phyloP scores from a whole-genome alignment of 2,329 filamentous ascomycete genomes.

The Ustulina deusta region DNA sequence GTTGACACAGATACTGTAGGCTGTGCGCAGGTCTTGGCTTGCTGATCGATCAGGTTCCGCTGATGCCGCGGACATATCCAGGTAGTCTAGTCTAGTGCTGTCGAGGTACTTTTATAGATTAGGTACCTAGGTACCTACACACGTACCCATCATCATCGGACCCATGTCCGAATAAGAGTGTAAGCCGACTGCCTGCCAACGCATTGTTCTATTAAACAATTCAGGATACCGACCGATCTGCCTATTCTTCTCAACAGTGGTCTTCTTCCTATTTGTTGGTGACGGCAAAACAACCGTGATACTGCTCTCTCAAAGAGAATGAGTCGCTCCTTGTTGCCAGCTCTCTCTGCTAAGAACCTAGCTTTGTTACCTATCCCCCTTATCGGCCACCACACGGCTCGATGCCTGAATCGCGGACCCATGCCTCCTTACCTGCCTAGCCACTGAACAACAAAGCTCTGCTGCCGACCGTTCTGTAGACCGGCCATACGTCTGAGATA shows the following conservation, averaged over 20 bases:
- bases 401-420: constrained; percentile 16
- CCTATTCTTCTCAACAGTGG: constrained; percentile 2
- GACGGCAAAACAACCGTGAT: background rate
- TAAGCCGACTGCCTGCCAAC: constrained; percentile 25
- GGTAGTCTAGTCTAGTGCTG: background rate
- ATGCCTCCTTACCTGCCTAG: background rate
- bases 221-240: background rate
- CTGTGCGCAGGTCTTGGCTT: constrained; percentile 32
- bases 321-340: constrained; percentile 28
- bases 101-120: background rate
- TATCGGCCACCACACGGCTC: background rate
- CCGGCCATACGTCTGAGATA: background rate
- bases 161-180: constrained; percentile 16
- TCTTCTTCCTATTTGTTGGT: constrained; percentile 2
- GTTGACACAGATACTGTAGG: constrained; percentile 29
- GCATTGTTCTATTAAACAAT: constrained; percentile 14
- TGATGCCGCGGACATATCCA: constrained; percentile 23
- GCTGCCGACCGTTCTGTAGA: background rate
- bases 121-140: background rate
- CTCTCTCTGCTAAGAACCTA: background rate
- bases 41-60: constrained; percentile 36
- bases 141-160: constrained; percentile 27
- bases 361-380: background rate
- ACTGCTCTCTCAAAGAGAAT: constrained; percentile 8
- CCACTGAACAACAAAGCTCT: constrained; percentile 7